Base-by-base conservation (phyloP, 2,329 filamentous ascomycete species). In the Neopestalotiopsis sp. region DNA sequence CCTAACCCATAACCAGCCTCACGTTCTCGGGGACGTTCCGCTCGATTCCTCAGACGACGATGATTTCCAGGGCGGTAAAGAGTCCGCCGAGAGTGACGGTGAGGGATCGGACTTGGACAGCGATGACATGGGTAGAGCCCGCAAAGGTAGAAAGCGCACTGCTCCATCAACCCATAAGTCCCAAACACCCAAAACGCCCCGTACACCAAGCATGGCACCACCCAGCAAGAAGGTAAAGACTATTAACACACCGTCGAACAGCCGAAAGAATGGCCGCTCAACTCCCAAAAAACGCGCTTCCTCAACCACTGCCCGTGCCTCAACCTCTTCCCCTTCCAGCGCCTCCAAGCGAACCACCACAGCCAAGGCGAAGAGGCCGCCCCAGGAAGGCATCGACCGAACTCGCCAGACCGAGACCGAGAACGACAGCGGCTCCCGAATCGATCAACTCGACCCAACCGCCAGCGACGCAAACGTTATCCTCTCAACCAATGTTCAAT, bases 11-110 rank as follows among this genome's bases (percentile, higher is more conserved):
- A 40, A 63, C 38, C 75, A 79, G 74, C 70, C 62, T 28, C 72
- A 68, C 20, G 74, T 63, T 17, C 68, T 68, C 14, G 75, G 76
- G 61, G 78, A 75, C 38, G 56, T 77, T 20, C 77, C 78, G 61
- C 73, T 73, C 34, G 76, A 78, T 10, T 42, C 53, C 20, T 24
- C 34, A n/a, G 56, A 67, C 20, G 64, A 66, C 42, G 71, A 70
- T 66, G 71, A 73, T 4, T 73, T 72, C 9, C 71, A 74, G 28
- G 71, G 73, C n/a, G 73, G 71, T 1, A 73, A 74, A 20, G 72
- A 74, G 14, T 67, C 70, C 49, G 68, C 70, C 1, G 70, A 70
- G 58, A 74, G 73, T 28, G 71, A 71, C 30, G 70, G 70, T 57
- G 65, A 62, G 17, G 61, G 67, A 17, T 42, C 53, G 2, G 59